Evolutionary conservation across 1,139 yeast species (phyloP).

Genomic region (Groenewaldozyma sp.): DNA sequence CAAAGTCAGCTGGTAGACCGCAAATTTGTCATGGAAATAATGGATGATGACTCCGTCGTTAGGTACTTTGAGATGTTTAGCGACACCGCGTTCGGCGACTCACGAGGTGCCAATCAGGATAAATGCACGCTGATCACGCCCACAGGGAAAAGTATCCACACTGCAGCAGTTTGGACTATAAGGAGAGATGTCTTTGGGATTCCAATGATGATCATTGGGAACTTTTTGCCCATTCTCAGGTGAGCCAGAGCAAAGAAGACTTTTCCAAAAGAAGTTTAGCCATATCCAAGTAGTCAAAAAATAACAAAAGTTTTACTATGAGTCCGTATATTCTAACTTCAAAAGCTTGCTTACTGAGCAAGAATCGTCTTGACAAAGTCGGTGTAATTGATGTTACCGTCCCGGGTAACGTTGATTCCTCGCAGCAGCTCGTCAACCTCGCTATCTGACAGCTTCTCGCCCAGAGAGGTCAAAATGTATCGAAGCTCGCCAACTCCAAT

Average conservation of each 20-base stretch:
- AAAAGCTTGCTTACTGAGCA: constrained; percentile 71
- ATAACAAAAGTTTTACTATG: no score
- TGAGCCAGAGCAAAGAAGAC: constrained; percentile 3
- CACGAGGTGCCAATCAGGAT: constrained; percentile 73
- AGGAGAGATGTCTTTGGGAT: constrained; percentile 85
- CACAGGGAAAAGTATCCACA: constrained; percentile 39
- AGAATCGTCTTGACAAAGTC: constrained; percentile 86
- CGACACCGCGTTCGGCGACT: constrained; percentile 84
- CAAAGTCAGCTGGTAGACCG: constrained; percentile 48
- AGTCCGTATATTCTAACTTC: no score
- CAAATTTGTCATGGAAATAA: constrained; percentile 76
- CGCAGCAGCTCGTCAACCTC: constrained; percentile 95
- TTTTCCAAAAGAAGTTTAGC: background rate
- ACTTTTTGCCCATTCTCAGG: constrained; percentile 54
- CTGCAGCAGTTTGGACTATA: constrained; percentile 85
- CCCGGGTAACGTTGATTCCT: constrained; percentile 89
- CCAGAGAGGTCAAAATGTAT: constrained; percentile 86
- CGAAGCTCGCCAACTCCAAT: constrained; percentile 96
- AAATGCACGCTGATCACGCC: constrained; percentile 70
- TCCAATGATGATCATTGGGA: constrained; percentile 95
- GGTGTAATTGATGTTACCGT: constrained; percentile 90
- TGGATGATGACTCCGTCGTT: constrained; percentile 80
- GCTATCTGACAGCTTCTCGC: constrained; percentile 79
- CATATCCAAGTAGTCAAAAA: background rate
- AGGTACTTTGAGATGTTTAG: constrained; percentile 83